Conservation (phyloP, 805 yeast species). For the Jamesozyma jinghongensis region DNA sequence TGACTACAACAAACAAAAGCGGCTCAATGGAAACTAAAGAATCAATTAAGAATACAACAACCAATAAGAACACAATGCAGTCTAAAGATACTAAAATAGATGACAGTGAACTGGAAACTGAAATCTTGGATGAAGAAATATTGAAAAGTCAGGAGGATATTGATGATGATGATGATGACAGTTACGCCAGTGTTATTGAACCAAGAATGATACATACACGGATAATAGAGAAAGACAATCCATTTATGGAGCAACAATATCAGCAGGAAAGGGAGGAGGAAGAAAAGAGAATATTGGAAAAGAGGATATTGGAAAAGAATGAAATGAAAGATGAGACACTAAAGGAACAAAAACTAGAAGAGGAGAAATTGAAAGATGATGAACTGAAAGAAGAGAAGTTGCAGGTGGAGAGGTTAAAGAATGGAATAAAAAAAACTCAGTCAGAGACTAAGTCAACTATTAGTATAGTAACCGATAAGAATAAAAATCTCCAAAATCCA, state of each 20-base stretch:
- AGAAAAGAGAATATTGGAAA: background rate
- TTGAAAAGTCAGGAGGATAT: background rate
- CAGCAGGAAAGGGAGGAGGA: background rate
- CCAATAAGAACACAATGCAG: too few species aligned
- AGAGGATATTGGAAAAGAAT: background rate
- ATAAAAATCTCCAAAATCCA: constrained; percentile 10
- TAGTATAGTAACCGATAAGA: constrained; percentile 2
- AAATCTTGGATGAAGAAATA: too few species aligned
- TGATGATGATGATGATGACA: background rate
- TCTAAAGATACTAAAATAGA: too few species aligned
- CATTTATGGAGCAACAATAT: constrained; percentile 18
- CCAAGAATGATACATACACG: constrained; percentile 20
- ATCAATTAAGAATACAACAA: too few species aligned
- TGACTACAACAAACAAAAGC: too few species aligned
- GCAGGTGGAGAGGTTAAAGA: too few species aligned
- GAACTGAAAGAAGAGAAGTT: background rate
- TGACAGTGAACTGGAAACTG: too few species aligned
- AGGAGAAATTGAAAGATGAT: background rate
- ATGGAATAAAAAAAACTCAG: constrained; percentile 1
- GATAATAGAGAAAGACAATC: constrained; percentile 24
- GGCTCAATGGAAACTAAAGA: too few species aligned
- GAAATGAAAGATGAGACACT: too few species aligned
- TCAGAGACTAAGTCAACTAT: background rate
- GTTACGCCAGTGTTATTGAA: constrained; percentile 1
- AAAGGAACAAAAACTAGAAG: too few species aligned